These are phyloP conservation scores for Pseudohalonectria lignicola DNA, from an alignment of 2,329 filamentous ascomycete species.

Conservation along the genomic window DNA sequence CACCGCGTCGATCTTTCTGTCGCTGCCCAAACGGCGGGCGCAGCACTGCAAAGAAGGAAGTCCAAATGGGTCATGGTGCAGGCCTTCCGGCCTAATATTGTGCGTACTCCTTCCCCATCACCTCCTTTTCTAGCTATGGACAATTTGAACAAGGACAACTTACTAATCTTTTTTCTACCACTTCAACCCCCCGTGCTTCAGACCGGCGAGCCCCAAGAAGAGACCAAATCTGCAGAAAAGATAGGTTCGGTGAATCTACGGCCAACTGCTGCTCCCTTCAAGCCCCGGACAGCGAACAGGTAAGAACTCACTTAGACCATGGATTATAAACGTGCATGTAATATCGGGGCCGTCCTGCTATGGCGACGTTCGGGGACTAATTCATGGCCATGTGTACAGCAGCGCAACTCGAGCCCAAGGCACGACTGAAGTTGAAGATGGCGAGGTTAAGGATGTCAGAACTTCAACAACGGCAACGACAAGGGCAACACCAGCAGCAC, in stretches of 20 bases:
- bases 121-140: conserved; percentile 2
- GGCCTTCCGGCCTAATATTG: conserved; percentile 56
- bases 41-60: conserved; percentile 56
- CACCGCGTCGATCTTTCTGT: conserved; percentile 65
- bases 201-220: conserved; percentile 7
- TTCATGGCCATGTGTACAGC: too few relatives aligned
- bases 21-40: conserved; percentile 60
- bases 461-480: conserved; percentile 11
- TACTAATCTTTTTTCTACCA: too few relatives aligned
- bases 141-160: too few relatives aligned
- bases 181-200: too few relatives aligned
- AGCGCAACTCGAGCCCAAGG: conserved; percentile 17
- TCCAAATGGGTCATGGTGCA: conserved; percentile 64
- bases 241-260: conserved; percentile 26
- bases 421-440: conserved; percentile 53
- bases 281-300: conserved; percentile 30
- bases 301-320: too few relatives aligned
- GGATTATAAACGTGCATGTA: too few relatives aligned
- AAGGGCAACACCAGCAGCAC: too few relatives aligned
- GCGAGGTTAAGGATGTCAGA: conserved; percentile 57
- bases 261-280: conserved; percentile 53
- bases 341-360: too few relatives aligned
- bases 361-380: too few relatives aligned
- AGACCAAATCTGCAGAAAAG: conserved; percentile 8
- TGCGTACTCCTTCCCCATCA: conserved; percentile 23